Evolutionary conservation across 345 rosid species (phyloP).

Genomic region (Erucastrum elatum): DNA sequence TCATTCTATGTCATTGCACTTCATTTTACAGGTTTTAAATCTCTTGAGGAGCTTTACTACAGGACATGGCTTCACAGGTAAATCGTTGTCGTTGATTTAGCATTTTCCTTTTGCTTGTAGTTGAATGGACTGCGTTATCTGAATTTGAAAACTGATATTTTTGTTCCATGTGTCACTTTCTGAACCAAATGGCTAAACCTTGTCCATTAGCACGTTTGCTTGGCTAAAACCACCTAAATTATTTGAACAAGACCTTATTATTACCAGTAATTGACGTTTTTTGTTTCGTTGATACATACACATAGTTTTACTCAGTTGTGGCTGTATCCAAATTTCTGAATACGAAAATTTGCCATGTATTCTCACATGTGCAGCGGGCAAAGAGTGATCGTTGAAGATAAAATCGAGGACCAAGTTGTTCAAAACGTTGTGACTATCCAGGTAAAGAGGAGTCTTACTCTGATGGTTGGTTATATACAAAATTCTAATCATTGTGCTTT

Average conservation of each 20-base stretch:
- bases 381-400: conserved; percentile 73
- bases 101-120: conserved; percentile 2
- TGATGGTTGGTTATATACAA: background rate
- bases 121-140: background rate
- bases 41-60: conserved; percentile 80
- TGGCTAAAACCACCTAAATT: too few relatives aligned
- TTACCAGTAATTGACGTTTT: too few relatives aligned
- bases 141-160: background rate
- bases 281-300: background rate
- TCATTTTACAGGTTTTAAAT: conserved; percentile 65
- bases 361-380: conserved; percentile 59
- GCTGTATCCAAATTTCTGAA: too few relatives aligned
- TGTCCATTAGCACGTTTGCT: too few relatives aligned
- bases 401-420: conserved; percentile 46
- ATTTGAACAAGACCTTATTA: too few relatives aligned
- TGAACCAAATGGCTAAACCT: background rate
- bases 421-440: conserved; percentile 75
- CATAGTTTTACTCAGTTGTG: background rate
- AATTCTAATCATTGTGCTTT: background rate
- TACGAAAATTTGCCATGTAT: background rate
- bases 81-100: background rate
- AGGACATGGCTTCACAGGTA: conserved; percentile 94
- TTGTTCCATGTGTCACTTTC: background rate
- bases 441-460: conserved; percentile 43
- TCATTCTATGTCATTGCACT: background rate